Conservation (phyloP, 148 eudicot species). For the Dysphania ambrosioides region DNA sequence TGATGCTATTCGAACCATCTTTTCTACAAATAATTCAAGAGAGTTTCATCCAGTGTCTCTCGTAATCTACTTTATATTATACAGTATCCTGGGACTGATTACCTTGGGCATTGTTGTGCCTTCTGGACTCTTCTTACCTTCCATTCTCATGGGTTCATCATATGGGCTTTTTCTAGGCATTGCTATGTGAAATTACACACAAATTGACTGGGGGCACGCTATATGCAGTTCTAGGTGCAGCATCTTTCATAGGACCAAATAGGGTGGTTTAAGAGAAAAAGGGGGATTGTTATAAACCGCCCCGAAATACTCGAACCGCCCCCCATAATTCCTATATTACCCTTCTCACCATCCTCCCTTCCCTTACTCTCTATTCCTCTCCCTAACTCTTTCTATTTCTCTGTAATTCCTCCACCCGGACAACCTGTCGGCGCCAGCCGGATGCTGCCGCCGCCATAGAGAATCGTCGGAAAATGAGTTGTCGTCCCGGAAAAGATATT, state of each 20-base stretch:
- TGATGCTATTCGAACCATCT: slow-evolving; percentile 80
- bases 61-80: slow-evolving; percentile 53
- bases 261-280: too few species aligned
- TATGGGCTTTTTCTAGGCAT: slow-evolving; percentile 73
- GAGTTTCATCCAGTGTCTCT: slow-evolving; percentile 55
- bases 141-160: slow-evolving; percentile 79
- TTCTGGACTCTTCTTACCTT: slow-evolving; percentile 83
- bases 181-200: slow-evolving; percentile 55
- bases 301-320: too few species aligned
- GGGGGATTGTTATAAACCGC: too few species aligned
- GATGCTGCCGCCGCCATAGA: too few species aligned
- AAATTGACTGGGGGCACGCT: slow-evolving; percentile 71
- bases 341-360: too few species aligned
- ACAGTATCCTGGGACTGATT: slow-evolving; percentile 66
- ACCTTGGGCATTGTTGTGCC: slow-evolving; percentile 94
- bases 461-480: too few species aligned
- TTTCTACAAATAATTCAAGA: slow-evolving; percentile 59
- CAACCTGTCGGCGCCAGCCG: too few species aligned
- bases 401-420: too few species aligned
- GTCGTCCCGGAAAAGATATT: too few species aligned
- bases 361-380: too few species aligned
- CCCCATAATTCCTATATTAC: too few species aligned
- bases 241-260: slow-evolving; percentile 88
- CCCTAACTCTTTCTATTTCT: too few species aligned
- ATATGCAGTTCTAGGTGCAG: slow-evolving; percentile 81